Evolutionary conservation across 1,139 yeast species (phyloP), one percentile per base, ranked within the genome.

Genomic region (Tardiomyces digboiensis): DNA sequence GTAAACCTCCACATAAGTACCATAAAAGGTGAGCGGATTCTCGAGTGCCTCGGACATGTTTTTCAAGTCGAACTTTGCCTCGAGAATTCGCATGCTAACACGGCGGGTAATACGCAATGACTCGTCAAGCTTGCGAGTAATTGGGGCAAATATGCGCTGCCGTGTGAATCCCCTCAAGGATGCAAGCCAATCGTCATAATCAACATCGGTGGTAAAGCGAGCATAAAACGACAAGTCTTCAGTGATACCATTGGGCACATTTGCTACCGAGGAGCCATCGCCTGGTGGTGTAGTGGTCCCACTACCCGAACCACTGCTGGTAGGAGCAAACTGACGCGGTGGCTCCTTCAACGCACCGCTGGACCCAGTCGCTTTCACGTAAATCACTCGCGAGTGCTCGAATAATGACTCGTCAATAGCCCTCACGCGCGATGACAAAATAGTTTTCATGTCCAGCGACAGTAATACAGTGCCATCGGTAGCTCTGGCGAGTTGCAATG

Each of bases 111-210:
- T 72, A 43, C 91, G 67, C 49, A 82, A 64, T 8, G 67, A 53
- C 18, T 58, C 52, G 7, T 42, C 26, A 3, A 63, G 46, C 14
- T 58, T 53, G 20, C 52, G 53, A 8, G 57, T 50, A 40, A 67
- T 62, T 1, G 66, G 56, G 0, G 76, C 71, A 43, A 64, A 67
- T 41, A 64, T 75, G 50, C 82, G 87, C 39, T 82, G 66, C 51
- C 74, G 74, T 2, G 94, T 74, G 56, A 83, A 80, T 19, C 85
- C 76, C 47, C 74, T 75, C 46, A 87, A 64, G 0, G 89, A 82
- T 7, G 85, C 84, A 52, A 78, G 72, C 95, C 96, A 87, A 59
- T 84, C 93, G 53, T 82, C 93, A 44, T 82, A 70, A 60, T 85
- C 95, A 29, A 79, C 77, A 52, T 78, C 78, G 38, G 80, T 66